These are phyloP conservation scores for Santalum album DNA, from an alignment of 164 flowering plant species.

Conservation along the genomic window DNA sequence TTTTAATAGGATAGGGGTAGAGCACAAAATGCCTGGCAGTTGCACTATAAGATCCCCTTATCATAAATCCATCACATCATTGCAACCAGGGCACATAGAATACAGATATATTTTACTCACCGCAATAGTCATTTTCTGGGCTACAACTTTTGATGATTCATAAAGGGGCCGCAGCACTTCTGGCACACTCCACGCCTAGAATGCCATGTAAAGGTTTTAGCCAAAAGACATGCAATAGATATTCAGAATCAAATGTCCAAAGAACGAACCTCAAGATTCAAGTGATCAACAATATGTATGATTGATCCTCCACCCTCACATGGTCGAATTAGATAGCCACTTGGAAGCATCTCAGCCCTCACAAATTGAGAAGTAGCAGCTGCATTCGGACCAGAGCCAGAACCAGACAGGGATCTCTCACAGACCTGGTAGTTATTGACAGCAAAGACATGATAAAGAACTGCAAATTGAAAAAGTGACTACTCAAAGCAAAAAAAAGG, in stretches of 20 bases:
- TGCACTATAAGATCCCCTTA: not conserved
- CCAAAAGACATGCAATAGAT: constrained; percentile 2
- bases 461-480: too few relatives aligned
- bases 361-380: constrained; percentile 70
- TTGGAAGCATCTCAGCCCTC: constrained; percentile 84
- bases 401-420: constrained; percentile 85
- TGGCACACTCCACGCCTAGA: constrained; percentile 83
- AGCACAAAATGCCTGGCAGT: too few relatives aligned
- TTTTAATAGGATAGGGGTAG: too few relatives aligned
- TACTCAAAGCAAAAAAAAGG: too few relatives aligned
- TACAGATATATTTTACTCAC: constrained; percentile 31
- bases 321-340: constrained; percentile 85
- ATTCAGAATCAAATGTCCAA: not conserved
- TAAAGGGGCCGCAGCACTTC: constrained; percentile 90
- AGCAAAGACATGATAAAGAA: too few relatives aligned
- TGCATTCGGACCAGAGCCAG: constrained; percentile 69
- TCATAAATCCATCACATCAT: constrained; percentile 1
- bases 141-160: constrained; percentile 77
- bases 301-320: constrained; percentile 97
- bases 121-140: constrained; percentile 88
- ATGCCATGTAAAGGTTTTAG: constrained; percentile 1
- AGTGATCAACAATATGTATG: constrained; percentile 89
- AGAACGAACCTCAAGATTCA: constrained; percentile 68
- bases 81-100: not conserved
- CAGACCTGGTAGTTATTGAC: constrained; percentile 48